Evolutionary conservation across 164 flowering plant species (phyloP).

Genomic region (Akebia trifoliata): DNA sequence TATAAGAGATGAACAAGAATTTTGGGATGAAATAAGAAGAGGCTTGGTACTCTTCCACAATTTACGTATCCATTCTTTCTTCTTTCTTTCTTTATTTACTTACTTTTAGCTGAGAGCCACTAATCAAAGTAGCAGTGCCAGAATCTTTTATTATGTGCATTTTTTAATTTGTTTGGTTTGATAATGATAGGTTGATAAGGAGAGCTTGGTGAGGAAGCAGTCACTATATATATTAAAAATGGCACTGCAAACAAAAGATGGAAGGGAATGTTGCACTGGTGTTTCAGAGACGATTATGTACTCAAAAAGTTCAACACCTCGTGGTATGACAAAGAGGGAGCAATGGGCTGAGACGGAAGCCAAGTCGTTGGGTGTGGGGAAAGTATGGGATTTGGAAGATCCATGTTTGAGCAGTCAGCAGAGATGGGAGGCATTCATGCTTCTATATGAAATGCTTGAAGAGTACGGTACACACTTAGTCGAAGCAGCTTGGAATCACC

Average conservation of each 20-base stretch:
- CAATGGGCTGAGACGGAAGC: conserved; percentile 93
- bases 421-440: conserved; percentile 82
- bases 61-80: neutral
- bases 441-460: conserved; percentile 97
- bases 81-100: conserved; percentile 6
- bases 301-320: conserved; percentile 24
- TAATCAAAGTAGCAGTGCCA: neutral
- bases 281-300: conserved; percentile 23
- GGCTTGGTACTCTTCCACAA: conserved; percentile 66
- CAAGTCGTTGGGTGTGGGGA: conserved; percentile 73
- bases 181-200: conserved; percentile 78
- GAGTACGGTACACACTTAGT: conserved; percentile 97
- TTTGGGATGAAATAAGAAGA: conserved; percentile 76
- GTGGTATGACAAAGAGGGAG: conserved; percentile 57
- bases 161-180: conserved; percentile 4
- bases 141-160: neutral
- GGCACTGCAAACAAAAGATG: conserved; percentile 30
- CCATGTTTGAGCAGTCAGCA: conserved; percentile 30
- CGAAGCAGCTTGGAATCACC: conserved; percentile 98
- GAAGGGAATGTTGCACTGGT: conserved; percentile 14
- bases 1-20: conserved; percentile 47
- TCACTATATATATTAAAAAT: conserved; percentile 65
- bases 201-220: conserved; percentile 76
- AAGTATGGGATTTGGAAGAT: conserved; percentile 27
- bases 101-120: too few species aligned